A percentile compares a stretch with the other conserved stretches of the same genome.
Evolutionary conservation across 441 rosid genomes (phyloP).

Genomic region (Lagerstroemia fauriei): DNA sequence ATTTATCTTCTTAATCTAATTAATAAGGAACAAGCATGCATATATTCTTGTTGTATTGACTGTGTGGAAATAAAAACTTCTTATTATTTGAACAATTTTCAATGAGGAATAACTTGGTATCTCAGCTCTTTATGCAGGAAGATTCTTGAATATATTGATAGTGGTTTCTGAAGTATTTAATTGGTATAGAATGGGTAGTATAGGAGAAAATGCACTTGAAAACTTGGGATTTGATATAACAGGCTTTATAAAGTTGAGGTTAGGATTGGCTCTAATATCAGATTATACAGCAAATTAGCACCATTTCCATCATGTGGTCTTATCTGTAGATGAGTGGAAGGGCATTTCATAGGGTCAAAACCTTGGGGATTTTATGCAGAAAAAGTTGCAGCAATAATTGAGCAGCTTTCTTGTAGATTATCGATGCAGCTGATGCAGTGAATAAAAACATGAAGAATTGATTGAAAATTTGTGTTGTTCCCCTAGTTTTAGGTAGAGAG

Average conservation of each 20-base stretch:
- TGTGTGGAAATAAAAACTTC: background rate
- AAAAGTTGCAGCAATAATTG: background rate
- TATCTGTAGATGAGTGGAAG: background rate
- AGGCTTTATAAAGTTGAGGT: background rate
- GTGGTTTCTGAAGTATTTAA: background rate
- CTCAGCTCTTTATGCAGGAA: background rate
- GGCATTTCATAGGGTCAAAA: background rate
- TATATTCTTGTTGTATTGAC: background rate
- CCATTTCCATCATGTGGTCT: background rate
- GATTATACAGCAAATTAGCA: background rate
- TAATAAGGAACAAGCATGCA: background rate
- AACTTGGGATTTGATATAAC: background rate
- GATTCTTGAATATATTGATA: background rate
- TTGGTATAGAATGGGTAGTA: background rate
- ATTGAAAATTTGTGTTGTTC: background rate
- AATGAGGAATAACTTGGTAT: background rate
- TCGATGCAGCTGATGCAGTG: background rate
- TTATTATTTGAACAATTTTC: background rate
- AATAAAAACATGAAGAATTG: background rate
- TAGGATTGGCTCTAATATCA: background rate
- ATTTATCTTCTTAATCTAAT: background rate
- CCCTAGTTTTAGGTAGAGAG: background rate
- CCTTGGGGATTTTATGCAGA: background rate
- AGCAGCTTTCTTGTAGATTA: background rate
- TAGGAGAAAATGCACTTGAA: background rate